phyloP scores from a whole-genome alignment of 768 basidiomycete genomes.

The Tricholoma terreum region DNA sequence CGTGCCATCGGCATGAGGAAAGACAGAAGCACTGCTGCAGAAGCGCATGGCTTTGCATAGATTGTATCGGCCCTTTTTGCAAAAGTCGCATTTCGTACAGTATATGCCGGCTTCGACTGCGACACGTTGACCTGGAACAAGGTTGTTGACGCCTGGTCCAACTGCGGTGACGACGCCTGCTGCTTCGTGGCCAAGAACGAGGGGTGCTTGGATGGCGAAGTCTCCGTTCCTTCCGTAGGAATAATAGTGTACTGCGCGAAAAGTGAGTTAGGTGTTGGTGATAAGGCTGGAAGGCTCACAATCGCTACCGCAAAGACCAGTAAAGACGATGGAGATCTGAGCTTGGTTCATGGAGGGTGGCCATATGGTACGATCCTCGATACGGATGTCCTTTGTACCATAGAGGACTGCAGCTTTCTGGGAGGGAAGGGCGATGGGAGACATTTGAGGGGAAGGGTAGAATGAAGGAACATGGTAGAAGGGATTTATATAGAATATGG shows the following conservation, averaged over 20 bases:
- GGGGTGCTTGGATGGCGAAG: constrained; percentile 80
- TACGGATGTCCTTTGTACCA: constrained; percentile 76
- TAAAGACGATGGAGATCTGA: constrained; percentile 76
- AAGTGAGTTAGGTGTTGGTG: neutral
- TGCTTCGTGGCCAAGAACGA: constrained; percentile 92
- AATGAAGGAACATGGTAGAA: constrained; percentile 10
- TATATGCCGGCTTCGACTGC: constrained; percentile 92
- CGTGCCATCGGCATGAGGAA: constrained; percentile 91
- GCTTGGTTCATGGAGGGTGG: constrained; percentile 70
- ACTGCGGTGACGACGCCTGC: constrained; percentile 87
- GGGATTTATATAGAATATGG: constrained; percentile 17
- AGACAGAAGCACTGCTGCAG: constrained; percentile 85
- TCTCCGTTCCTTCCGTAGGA: constrained; percentile 87
- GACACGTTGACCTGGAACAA: constrained; percentile 79
- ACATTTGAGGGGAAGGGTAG: constrained; percentile 25
- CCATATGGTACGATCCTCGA: constrained; percentile 72
- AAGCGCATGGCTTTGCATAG: constrained; percentile 90
- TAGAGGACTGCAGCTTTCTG: constrained; percentile 80
- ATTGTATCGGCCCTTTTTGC: constrained; percentile 82
- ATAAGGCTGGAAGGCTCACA: constrained; percentile 39
- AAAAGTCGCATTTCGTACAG: constrained; percentile 74
- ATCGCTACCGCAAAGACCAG: constrained; percentile 90
- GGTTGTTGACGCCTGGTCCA: constrained; percentile 61
- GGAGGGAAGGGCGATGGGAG: constrained; percentile 45
- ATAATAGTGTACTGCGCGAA: constrained; percentile 81